A percentile compares a stretch with the other conserved stretches of the same genome.
Conservation (phyloP, 208 protist species). For the Acanthamoeba quina region DNA sequence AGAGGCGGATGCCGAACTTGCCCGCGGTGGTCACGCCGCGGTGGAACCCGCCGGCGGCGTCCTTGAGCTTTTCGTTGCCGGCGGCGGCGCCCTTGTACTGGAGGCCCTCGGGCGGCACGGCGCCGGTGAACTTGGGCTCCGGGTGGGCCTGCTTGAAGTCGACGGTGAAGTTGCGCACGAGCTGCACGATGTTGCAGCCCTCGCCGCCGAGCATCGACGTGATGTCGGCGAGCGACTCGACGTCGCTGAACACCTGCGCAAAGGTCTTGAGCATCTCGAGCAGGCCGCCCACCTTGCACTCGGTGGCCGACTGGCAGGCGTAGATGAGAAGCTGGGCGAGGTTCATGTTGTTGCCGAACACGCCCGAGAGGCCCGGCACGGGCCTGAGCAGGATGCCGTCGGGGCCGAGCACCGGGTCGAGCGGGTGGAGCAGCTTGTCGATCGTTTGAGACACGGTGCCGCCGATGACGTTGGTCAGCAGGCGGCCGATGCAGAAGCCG, state of each 20-base stretch:
- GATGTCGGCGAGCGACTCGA: not conserved
- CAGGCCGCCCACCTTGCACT: conserved; percentile 17
- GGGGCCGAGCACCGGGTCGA: conserved; percentile 56
- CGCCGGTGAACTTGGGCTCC: not conserved
- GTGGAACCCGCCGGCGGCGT: not conserved
- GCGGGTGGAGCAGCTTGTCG: conserved; percentile 60
- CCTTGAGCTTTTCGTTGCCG: not conserved
- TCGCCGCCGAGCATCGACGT: not conserved
- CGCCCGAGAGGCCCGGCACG: conserved; percentile 62
- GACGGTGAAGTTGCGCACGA: conserved; percentile 18
- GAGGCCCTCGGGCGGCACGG: conserved; percentile 41
- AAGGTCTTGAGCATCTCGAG: conserved; percentile 26
- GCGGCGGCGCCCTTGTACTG: conserved; percentile 6
- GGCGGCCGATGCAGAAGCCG: conserved; percentile 49
- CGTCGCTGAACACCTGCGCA: not conserved
- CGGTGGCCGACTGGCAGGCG: not conserved
- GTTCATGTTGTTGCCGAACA: conserved; percentile 71
- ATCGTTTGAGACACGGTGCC: conserved; percentile 14
- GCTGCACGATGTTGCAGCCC: conserved; percentile 55
- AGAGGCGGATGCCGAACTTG: conserved; percentile 38
- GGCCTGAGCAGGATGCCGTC: conserved; percentile 64
- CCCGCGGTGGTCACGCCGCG: conserved; percentile 4
- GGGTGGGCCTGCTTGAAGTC: conserved; percentile 13
- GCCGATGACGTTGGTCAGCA: conserved; percentile 19
- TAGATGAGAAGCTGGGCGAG: conserved; percentile 13